Percentiles rank a stretch among this genome's conserved stretches.
Conservation (phyloP, 208 protist genomes). For the Kentomonas sorsogonicus region DNA sequence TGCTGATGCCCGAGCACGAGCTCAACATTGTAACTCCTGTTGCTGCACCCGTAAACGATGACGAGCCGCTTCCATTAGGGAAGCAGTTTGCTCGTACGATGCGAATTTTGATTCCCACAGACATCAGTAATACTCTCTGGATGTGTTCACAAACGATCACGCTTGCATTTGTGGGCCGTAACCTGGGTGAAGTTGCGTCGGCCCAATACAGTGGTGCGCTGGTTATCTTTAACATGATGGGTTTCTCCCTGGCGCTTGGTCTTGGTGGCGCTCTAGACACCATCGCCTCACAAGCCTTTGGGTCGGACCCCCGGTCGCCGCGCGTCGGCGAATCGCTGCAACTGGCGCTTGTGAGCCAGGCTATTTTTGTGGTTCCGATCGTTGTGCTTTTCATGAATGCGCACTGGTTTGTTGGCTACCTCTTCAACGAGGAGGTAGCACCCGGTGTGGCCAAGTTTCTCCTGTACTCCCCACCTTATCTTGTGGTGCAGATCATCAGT, state of each 20-base stretch:
- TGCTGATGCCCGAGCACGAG: too few species aligned
- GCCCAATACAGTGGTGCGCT: conserved; percentile 59
- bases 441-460: conserved; percentile 43
- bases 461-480: conserved; percentile 38
- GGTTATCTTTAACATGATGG: conserved; percentile 63
- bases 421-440: conserved; percentile 42
- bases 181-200: conserved; percentile 25
- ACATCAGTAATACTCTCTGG: conserved; percentile 53
- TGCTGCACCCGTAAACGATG: too few species aligned
- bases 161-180: conserved; percentile 40
- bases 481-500: conserved; percentile 50
- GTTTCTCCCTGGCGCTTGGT: conserved; percentile 53
- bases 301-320: conserved; percentile 38
- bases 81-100: conserved; percentile 28
- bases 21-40: too few species aligned
- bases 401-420: conserved; percentile 24
- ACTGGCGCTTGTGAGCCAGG: conserved; percentile 39
- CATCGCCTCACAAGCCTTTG: conserved; percentile 65
- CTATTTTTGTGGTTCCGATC: conserved; percentile 37
- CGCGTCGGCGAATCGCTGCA: conserved; percentile 62
- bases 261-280: conserved; percentile 68
- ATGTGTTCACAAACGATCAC: conserved; percentile 65
- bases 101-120: conserved; percentile 53
- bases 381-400: conserved; percentile 43
- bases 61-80: too few species aligned